Percentiles rank a stretch among this genome's conserved stretches.
phyloP scores from a whole-genome alignment of 345 rosid genomes.

The Gossypium turneri region DNA sequence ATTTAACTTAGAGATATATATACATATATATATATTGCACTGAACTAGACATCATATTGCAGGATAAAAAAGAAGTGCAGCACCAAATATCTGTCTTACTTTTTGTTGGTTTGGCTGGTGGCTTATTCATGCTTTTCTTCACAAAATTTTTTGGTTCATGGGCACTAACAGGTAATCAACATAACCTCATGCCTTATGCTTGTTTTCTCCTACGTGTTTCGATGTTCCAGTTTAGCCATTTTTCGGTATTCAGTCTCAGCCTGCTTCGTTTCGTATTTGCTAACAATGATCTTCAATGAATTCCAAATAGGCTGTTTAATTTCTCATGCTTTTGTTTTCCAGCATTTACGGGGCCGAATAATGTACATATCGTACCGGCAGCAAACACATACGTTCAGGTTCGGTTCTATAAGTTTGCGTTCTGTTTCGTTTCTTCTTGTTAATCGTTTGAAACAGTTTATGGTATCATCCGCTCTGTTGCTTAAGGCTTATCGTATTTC shows the following conservation, averaged over 20 bases:
- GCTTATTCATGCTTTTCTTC: constrained; percentile 61
- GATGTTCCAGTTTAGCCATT: not conserved
- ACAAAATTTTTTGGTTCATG: constrained; percentile 66
- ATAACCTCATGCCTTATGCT: not conserved
- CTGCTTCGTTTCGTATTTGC: not conserved
- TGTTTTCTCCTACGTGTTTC: not conserved
- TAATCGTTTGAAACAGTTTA: not conserved
- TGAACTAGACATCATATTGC: constrained; percentile 26
- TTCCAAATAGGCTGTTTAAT: not conserved
- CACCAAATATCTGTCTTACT: constrained; percentile 87
- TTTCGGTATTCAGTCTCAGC: not conserved
- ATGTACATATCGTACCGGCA: constrained; percentile 68
- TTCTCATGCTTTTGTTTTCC: constrained; percentile 21
- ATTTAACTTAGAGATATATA: not conserved
- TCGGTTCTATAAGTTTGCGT: not conserved
- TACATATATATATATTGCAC: not conserved
- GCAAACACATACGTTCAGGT: constrained; percentile 91
- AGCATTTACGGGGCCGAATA: constrained; percentile 78
- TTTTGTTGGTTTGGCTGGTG: constrained; percentile 67
- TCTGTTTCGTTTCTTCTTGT: not conserved
- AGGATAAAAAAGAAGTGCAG: constrained; percentile 81
- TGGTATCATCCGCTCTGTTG: constrained; percentile 11
- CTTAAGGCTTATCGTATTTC: constrained; percentile 10
- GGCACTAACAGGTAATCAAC: constrained; percentile 63
- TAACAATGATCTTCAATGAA: no score